A percentile compares a stretch with the other conserved stretches of the same genome.
Evolutionary conservation across 345 rosid species (phyloP).

Genomic region (Gossypium herbaceum): DNA sequence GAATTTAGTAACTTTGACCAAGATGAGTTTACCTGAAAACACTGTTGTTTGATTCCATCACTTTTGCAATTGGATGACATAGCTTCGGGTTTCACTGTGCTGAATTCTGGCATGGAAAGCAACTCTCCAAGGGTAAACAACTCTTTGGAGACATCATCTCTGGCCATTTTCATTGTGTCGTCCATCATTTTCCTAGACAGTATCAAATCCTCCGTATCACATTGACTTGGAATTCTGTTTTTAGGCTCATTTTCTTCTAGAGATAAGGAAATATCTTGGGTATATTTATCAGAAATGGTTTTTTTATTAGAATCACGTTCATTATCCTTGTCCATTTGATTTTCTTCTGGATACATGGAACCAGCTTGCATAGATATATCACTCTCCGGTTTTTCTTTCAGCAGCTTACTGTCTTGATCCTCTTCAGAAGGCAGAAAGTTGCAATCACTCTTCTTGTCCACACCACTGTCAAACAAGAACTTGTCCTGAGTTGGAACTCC

Average conservation of each 20-base stretch:
- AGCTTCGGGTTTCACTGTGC: slow-evolving; percentile 19
- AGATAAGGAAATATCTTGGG: slow-evolving; percentile 3
- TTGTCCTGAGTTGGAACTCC: slow-evolving; percentile 55
- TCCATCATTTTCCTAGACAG: slow-evolving; percentile 15
- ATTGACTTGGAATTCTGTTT: slow-evolving; percentile 15
- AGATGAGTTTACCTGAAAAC: slow-evolving; percentile 35
- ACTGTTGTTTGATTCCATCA: slow-evolving; percentile 26
- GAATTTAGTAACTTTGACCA: background rate
- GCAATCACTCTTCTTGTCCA: slow-evolving; percentile 25
- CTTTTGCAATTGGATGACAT: slow-evolving; percentile 13
- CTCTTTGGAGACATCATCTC: slow-evolving; percentile 19
- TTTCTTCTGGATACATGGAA: background rate
- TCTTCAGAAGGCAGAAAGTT: slow-evolving; percentile 24
- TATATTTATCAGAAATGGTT: slow-evolving; percentile 9
- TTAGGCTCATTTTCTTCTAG: slow-evolving; percentile 18
- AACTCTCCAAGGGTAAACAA: slow-evolving; percentile 45
- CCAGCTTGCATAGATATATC: slow-evolving; percentile 14
- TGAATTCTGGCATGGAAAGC: slow-evolving; percentile 32
- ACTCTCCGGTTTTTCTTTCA: slow-evolving; percentile 16
- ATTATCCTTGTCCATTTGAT: background rate
- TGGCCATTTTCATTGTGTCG: slow-evolving; percentile 10
- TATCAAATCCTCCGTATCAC: slow-evolving; percentile 21
- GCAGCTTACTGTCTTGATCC: slow-evolving; percentile 13
- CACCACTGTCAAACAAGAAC: slow-evolving; percentile 40
- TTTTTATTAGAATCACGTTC: slow-evolving; percentile 8